Percentiles rank a stretch among this genome's conserved stretches.
Conservation (phyloP, 148 eudicot genomes). For the Fagopyrum esculentum region DNA sequence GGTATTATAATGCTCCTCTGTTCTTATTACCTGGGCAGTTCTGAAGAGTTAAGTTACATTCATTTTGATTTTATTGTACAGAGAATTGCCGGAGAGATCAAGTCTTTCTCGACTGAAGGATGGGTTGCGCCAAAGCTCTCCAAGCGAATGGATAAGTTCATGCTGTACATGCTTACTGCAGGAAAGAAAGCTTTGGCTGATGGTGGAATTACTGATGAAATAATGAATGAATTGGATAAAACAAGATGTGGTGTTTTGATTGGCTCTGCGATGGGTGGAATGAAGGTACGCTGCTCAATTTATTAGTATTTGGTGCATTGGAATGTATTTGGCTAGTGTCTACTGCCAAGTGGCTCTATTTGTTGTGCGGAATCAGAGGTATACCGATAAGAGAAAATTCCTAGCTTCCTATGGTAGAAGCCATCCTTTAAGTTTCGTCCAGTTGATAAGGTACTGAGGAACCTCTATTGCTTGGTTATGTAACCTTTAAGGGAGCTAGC, state of each 20-base stretch:
- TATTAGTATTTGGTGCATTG: background rate
- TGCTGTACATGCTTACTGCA: conserved; percentile 94
- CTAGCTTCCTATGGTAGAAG: background rate
- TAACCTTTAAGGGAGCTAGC: conserved; percentile 1
- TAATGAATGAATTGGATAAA: conserved; percentile 72
- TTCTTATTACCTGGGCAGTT: background rate
- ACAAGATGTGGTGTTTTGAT: conserved; percentile 80
- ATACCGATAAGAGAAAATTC: background rate
- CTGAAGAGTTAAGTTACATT: background rate
- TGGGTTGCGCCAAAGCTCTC: conserved; percentile 86
- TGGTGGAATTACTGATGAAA: conserved; percentile 72
- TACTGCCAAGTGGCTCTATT: background rate
- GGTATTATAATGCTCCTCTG: conserved; percentile 26
- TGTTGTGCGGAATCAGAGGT: background rate
- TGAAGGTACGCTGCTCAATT: conserved; percentile 50
- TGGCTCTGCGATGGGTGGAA: conserved; percentile 98
- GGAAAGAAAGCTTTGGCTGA: conserved; percentile 95
- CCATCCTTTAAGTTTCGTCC: background rate
- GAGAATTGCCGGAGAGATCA: conserved; percentile 98
- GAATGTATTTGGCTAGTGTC: background rate
- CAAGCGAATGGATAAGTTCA: conserved; percentile 87
- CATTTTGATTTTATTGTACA: conserved; percentile 22
- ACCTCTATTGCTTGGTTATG: background rate
- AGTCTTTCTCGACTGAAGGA: conserved; percentile 80
- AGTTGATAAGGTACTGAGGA: background rate